A percentile compares a stretch with the other conserved stretches of the same genome.
phyloP scores from a whole-genome alignment of 495 filamentous ascomycete genomes.

The Neurospora tetraspora region DNA sequence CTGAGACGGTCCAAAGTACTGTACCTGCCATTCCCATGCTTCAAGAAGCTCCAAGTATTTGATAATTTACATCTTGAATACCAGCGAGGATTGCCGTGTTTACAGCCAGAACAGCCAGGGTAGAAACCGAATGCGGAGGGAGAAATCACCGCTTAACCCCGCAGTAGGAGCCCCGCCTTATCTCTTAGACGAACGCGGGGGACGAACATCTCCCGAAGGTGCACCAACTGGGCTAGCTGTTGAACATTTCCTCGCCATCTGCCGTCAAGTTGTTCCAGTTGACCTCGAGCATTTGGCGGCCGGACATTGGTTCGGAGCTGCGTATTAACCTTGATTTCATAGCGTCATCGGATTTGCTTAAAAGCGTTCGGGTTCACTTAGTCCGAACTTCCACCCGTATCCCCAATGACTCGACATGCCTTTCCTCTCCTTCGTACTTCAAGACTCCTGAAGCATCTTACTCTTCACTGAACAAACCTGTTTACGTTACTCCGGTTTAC shows the following conservation, averaged over 20 bases:
- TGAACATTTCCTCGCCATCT: not conserved
- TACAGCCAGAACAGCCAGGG: not conserved
- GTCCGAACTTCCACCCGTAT: not conserved
- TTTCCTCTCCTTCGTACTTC: not conserved
- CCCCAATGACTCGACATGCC: constrained; percentile 1
- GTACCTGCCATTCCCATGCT: not conserved
- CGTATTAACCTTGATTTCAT: not conserved
- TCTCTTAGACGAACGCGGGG: not conserved
- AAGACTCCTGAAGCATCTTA: too few species aligned
- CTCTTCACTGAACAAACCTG: not conserved
- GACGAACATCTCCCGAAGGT: not conserved
- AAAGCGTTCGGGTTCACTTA: not conserved
- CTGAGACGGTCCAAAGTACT: not conserved
- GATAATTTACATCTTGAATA: not conserved
- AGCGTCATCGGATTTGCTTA: not conserved
- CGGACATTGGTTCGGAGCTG: not conserved
- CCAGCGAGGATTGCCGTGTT: not conserved
- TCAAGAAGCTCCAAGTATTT: not conserved
- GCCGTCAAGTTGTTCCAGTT: not conserved
- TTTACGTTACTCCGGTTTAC: too few species aligned
- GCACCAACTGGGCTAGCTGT: not conserved
- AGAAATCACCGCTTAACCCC: not conserved
- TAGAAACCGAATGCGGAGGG: not conserved
- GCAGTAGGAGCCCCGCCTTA: not conserved
- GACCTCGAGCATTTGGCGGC: not conserved